Percentiles rank a stretch among this genome's conserved stretches.
Evolutionary conservation across 2,329 filamentous ascomycete genomes (phyloP).

Genomic region (Tolypocladium guangdongense): DNA sequence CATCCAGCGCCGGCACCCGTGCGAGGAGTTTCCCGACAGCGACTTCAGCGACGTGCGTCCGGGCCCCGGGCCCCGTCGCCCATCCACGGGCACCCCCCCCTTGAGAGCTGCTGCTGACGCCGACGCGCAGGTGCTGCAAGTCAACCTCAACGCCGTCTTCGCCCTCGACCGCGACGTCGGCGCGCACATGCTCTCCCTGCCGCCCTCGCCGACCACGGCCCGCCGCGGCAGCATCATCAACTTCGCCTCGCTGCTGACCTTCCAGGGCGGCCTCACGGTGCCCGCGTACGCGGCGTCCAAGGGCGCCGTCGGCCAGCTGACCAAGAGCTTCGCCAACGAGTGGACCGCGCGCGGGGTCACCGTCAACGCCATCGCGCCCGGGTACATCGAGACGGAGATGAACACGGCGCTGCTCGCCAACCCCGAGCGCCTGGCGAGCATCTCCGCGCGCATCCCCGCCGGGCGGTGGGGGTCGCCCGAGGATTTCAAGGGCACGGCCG

Average conservation of each 20-base stretch:
- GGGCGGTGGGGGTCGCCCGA: slow-evolving; percentile 75
- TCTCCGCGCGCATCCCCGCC: slow-evolving; percentile 71
- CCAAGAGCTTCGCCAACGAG: slow-evolving; percentile 77
- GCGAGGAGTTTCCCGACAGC: slow-evolving; percentile 61
- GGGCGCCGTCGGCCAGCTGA: slow-evolving; percentile 74
- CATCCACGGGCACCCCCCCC: background rate
- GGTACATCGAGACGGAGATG: slow-evolving; percentile 93
- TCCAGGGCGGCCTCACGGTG: slow-evolving; percentile 81
- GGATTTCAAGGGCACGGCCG: slow-evolving; percentile 75
- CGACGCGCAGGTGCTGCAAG: slow-evolving; percentile 55
- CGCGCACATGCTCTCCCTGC: slow-evolving; percentile 60
- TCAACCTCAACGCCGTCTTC: slow-evolving; percentile 79
- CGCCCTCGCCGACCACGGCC: slow-evolving; percentile 33
- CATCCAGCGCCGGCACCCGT: slow-evolving; percentile 70
- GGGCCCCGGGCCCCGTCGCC: background rate
- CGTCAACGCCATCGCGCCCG: slow-evolving; percentile 82
- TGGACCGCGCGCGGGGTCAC: slow-evolving; percentile 71
- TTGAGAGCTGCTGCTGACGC: background rate
- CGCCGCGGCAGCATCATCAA: slow-evolving; percentile 70
- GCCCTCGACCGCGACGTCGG: slow-evolving; percentile 66
- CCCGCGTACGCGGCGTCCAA: slow-evolving; percentile 82
- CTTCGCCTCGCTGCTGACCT: slow-evolving; percentile 68
- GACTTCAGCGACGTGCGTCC: slow-evolving; percentile 59
- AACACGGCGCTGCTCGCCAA: slow-evolving; percentile 73
- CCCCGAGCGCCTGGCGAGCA: slow-evolving; percentile 56